Evolutionary conservation across 2,329 filamentous ascomycete species (phyloP), one percentile per base, ranked within the genome.

Genomic region (Parastagonospora nodorum): DNA sequence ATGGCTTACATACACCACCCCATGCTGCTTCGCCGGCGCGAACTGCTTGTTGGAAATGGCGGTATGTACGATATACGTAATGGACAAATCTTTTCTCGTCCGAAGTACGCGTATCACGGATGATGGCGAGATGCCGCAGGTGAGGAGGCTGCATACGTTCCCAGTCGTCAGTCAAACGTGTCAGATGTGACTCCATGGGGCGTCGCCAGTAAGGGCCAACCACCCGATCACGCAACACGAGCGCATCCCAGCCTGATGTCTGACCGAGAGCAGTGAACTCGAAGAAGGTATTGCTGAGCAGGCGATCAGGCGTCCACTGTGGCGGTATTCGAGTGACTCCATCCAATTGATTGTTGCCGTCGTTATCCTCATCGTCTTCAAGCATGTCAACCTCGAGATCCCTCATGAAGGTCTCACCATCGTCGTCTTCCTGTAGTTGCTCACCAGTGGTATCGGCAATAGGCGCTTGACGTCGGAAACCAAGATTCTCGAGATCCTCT

Each of bases 111-210:
- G 78, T 80, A 47, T 85, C 83, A 53, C 82, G 74, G 30, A 86
- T 76, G 28, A 87, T 73, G 9, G 80, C 77, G 12, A 85, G 68
- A 60, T 85, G 82, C 14, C 80, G 78, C 16, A 86, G 73, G 63
- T 84, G 78, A 3, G 73, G 68, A 19, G 84, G 84, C 58, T 87
- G 84, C n/a, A 80, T 81, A 12, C 79, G 61, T 46, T 83, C 78
- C 79, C 83, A 85, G 47, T 77, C 73, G 48, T 84, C 79, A 2
- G 81, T 81, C 32, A 87, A 58, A 24, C 82, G 78, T 42, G 69
- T 69, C 16, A 86, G 63, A 15, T 78, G 70, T 28, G 78, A 76
- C 60, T 87, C 84, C 28, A 84, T 61, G 0, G 83, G 80, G 42
- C 82, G 75, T 45, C 77, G 77, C 69, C 80, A 85, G 58, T 82